Percentiles rank a stretch among this genome's conserved stretches.
Evolutionary conservation across 192 early-diverging fungal species (phyloP).

Genomic region (Cladochytrium replicatum): DNA sequence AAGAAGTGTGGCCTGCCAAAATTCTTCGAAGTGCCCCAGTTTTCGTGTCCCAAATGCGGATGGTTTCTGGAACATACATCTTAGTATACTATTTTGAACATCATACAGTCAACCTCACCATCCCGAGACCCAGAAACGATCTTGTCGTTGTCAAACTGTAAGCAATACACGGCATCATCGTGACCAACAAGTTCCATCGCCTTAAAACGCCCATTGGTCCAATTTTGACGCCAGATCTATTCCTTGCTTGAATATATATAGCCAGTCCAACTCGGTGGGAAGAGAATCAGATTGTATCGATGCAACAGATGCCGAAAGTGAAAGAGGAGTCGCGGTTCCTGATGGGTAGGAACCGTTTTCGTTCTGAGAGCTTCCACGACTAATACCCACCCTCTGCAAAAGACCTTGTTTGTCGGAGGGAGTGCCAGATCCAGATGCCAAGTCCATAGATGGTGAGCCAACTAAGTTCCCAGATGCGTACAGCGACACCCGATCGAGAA

Average conservation of each 20-base stretch:
- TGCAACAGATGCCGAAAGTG: too few relatives aligned
- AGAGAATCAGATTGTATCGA: too few relatives aligned
- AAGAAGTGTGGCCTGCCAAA: slow-evolving; percentile 58
- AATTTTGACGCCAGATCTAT: too few relatives aligned
- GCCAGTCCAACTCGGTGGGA: background rate
- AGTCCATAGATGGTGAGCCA: too few relatives aligned
- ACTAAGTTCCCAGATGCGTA: too few relatives aligned
- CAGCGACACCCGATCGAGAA: too few relatives aligned
- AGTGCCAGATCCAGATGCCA: too few relatives aligned
- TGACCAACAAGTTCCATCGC: slow-evolving; percentile 58
- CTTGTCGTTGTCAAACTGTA: slow-evolving; percentile 62
- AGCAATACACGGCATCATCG: slow-evolving; percentile 74
- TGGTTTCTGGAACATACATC: slow-evolving; percentile 15
- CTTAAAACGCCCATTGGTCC: slow-evolving; percentile 52
- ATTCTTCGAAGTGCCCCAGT: slow-evolving; percentile 45
- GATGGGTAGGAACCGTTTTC: too few relatives aligned
- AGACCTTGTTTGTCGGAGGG: too few relatives aligned
- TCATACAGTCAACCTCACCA: slow-evolving; percentile 11
- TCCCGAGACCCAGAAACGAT: slow-evolving; percentile 69
- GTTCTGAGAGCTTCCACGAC: too few relatives aligned
- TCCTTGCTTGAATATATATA: background rate
- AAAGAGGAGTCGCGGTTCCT: too few relatives aligned
- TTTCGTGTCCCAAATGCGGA: slow-evolving; percentile 69
- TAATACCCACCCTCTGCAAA: too few relatives aligned
- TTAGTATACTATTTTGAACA: background rate